Base-by-base conservation (phyloP, 2,329 filamentous ascomycete species). In the Delphinella strobiligena region DNA sequence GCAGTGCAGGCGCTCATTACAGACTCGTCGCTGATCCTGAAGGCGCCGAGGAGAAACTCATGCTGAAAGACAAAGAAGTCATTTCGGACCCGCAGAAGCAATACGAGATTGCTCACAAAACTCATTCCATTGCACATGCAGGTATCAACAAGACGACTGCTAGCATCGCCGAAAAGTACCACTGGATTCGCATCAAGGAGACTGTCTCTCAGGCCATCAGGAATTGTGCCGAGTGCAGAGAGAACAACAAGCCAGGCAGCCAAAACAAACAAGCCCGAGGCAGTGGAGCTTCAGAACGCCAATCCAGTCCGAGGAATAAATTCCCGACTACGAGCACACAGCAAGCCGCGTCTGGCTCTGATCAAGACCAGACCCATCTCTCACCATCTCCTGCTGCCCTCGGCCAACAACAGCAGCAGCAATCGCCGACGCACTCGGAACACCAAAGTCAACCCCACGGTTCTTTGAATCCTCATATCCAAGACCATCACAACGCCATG, bases 101-200 rank as follows among this genome's bases (percentile, higher is more conserved):
- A 66, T 93, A 93, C 59, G 84, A 91, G 44, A 91, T 96, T 51
- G 85, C 88, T 10, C 72, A 82, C 34, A 69, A 72, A 42, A 72
- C 88, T 29, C 91, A 98, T 61, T 69, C 77, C 38, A 62, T 69
- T 42, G 72, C 80, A 31, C 91, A 98, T 56, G 86, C 82, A 5
- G 91, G 91, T 37, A 96, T 96, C 69, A 98, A 98, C 69, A 95
- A 95, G 67, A 96, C 89, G 0, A 96, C 89, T 1, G 88, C 89
- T 15, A 82, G 79, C 15, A 94, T 98, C 53, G 86, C 89, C 9
- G 85, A 95, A 56, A 82, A 81, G 54, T 95, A 89, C 58, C 91
- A 96, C 63, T 98, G 91, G 91, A 88, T 93, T 35, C 77, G 89
- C 45, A 96, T 96, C 66, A 98, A 96, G 60, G 88, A 95, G 62